Evolutionary conservation across 163 green algal species (phyloP).

Genomic region (Scenedesmus sp.): DNA sequence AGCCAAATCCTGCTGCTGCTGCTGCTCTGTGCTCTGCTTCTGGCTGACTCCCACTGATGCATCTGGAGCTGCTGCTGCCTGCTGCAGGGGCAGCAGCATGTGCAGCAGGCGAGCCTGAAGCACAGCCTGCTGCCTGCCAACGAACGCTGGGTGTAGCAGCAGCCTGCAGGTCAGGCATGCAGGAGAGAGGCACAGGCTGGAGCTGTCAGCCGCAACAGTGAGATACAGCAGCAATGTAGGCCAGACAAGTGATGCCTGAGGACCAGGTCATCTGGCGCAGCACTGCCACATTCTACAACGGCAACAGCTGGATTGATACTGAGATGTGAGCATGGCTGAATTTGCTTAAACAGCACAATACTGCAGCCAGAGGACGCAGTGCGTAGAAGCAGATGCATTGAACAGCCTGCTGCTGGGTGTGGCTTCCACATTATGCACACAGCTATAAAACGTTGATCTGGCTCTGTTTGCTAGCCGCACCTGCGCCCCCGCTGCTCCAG

Average conservation of each 20-base stretch:
- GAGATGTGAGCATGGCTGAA: no score
- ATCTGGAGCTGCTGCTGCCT: conserved; percentile 45
- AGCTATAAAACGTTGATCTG: no score
- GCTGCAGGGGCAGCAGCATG: conserved; percentile 46
- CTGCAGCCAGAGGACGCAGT: no score
- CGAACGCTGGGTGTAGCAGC: background rate
- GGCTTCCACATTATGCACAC: no score
- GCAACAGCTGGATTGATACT: no score
- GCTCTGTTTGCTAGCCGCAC: background rate
- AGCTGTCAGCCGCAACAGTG: no score
- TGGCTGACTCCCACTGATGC: background rate
- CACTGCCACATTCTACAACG: background rate
- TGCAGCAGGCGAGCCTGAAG: background rate
- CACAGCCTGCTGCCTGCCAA: background rate
- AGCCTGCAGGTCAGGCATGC: background rate
- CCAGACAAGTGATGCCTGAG: background rate
- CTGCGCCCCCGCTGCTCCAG: background rate
- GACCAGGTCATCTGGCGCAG: background rate
- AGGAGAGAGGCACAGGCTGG: background rate
- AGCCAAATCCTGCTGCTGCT: conserved; percentile 5
- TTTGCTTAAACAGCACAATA: no score
- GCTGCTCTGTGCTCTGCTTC: background rate
- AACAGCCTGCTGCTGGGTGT: no score
- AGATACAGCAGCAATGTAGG: background rate
- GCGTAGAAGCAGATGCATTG: no score